A percentile compares a stretch with the other conserved stretches of the same genome.
Evolutionary conservation across 2,329 filamentous ascomycete species (phyloP).

Genomic region (Fusarium xylarioides): DNA sequence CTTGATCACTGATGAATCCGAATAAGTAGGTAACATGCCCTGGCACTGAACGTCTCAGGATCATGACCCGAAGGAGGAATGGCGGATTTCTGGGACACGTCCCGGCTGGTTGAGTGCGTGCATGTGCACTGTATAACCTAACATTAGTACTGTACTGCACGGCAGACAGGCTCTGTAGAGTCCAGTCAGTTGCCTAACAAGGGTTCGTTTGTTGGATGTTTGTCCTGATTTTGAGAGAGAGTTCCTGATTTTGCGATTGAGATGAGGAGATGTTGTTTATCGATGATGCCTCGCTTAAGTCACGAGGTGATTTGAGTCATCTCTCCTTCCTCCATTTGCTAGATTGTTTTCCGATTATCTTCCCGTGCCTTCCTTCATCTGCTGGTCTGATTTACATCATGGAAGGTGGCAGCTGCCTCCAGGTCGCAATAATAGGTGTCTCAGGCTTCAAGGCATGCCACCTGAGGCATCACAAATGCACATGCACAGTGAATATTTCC

Average conservation of each 20-base stretch:
- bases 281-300: background rate
- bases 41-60: constrained; percentile 24
- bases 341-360: background rate
- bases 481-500: background rate
- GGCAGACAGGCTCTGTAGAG: background rate
- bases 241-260: background rate
- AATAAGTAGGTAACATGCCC: constrained; percentile 15
- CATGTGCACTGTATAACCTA: background rate
- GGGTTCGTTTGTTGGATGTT: constrained; percentile 1
- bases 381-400: background rate
- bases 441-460: background rate
- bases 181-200: constrained; percentile 1
- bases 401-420: background rate
- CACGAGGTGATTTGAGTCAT: constrained; percentile 4
- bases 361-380: constrained; percentile 1
- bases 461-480: constrained; percentile 6
- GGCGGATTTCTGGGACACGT: constrained; percentile 22
- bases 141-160: background rate
- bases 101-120: constrained; percentile 20
- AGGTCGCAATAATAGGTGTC: background rate
- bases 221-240: constrained; percentile 4
- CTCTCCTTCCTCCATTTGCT: background rate
- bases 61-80: constrained; percentile 8
- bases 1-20: constrained; percentile 19
- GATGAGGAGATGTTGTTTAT: constrained; percentile 3